Percentiles rank a stretch among this genome's conserved stretches.
Evolutionary conservation across 225 moss, liverwort and hornwort species (phyloP).

Genomic region (Neckera pumila): DNA sequence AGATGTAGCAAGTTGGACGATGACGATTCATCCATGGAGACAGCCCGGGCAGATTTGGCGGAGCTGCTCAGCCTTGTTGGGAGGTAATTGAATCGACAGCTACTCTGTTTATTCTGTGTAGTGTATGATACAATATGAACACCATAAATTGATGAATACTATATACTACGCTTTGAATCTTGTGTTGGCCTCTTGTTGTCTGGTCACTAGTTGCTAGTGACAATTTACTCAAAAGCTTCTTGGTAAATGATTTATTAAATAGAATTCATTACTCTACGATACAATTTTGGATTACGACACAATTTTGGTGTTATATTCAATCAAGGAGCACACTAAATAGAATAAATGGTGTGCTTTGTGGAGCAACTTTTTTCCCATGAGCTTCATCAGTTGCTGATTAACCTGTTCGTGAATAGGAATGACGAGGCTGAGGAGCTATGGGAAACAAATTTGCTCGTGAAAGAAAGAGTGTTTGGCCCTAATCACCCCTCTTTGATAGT

Average conservation of each 20-base stretch:
- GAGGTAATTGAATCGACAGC: slow-evolving; percentile 27
- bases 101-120: not conserved
- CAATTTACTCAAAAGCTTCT: not conserved
- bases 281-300: not conserved
- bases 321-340: not conserved
- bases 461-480: slow-evolving; percentile 51
- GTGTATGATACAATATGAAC: not conserved
- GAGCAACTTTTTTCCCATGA: not conserved
- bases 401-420: slow-evolving; percentile 31
- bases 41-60: slow-evolving; percentile 85
- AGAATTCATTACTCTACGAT: not conserved
- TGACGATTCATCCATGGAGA: slow-evolving; percentile 72
- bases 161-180: not conserved
- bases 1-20: slow-evolving; percentile 43
- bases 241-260: not conserved
- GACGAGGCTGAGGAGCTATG: slow-evolving; percentile 77
- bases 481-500: slow-evolving; percentile 64
- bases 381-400: not conserved
- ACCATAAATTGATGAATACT: not conserved
- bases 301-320: not conserved
- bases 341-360: not conserved
- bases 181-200: not conserved
- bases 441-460: slow-evolving; percentile 60
- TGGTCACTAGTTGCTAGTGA: not conserved
- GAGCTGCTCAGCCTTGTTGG: slow-evolving; percentile 62